Base-by-base conservation (phyloP, 2,329 filamentous ascomycete species). In the Furcasterigmium furcatum region DNA sequence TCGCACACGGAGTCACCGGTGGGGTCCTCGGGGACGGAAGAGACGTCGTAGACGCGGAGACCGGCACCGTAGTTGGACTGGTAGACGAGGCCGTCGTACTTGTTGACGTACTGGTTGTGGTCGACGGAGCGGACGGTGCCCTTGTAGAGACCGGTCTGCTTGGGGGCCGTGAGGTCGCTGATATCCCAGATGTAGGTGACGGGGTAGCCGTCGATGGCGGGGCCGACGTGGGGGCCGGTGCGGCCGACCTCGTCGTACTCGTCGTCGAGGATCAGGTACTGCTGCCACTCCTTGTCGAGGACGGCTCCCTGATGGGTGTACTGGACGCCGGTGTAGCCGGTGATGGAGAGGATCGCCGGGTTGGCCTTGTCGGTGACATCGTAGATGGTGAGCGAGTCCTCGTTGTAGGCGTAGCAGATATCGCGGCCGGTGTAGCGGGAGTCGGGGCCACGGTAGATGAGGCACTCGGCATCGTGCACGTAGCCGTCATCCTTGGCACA, bases 251-350 rank as follows among this genome's bases (percentile, higher is more conserved):
- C 74, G 53, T 77, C 73, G 40, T 42, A 42, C 51, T 76, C 72
- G 52, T 76, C 72, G 53, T 76, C 72, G 14, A 71, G 50, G 27
- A 76, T 59, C 12, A 76, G 62, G 42, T 49, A 61, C 47, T 70
- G 67, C 32, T 66, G 59, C 58, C 59, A 68, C 42, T 64, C 56
- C 16, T 60, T 57, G 56, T 74, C 66, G 43, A 74, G 64, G 9
- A 78, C 63, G 60, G 69, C 72, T 42, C 77, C 77, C 55, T 80
- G 77, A 55, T 80, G 77, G 2, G 74, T 77, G 63, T 79, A 79
- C 16, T 68, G 57, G 20, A 41, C 47, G 35, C 77, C 76, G 10
- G 71, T 65, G 58, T 80, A 80, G 0, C 69, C 70, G 4, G 74
- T 77, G 46, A 66, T 66, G 41, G 75, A 78, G 49, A 80, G 66